Conservation (phyloP, 331 rosid genomes). For the Pyracantha coccinea region DNA sequence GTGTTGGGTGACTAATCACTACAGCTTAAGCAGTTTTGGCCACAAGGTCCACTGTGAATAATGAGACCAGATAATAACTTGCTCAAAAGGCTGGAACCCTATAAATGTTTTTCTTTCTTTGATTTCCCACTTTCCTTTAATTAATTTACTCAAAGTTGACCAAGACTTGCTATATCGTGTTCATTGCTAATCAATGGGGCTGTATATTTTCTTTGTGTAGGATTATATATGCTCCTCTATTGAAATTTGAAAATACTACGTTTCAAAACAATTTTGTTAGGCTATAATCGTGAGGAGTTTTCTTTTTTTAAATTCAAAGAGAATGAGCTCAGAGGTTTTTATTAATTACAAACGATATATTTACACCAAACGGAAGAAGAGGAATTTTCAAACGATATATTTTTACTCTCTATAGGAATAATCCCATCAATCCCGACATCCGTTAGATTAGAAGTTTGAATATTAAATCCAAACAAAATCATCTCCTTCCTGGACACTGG, state of each 20-base stretch:
- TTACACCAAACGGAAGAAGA: too few relatives aligned
- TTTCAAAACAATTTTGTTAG: too few relatives aligned
- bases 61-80: slow-evolving; percentile 3
- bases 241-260: background rate
- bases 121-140: background rate
- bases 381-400: too few relatives aligned
- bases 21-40: slow-evolving; percentile 15
- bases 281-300: too few relatives aligned
- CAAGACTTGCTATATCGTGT: slow-evolving; percentile 6
- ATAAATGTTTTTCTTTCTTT: background rate
- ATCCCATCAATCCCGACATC: too few relatives aligned
- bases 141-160: slow-evolving; percentile 7
- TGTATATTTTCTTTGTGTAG: background rate
- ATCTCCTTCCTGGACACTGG: too few relatives aligned
- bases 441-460: too few relatives aligned
- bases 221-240: background rate
- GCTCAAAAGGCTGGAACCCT: slow-evolving; percentile 13
- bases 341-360: too few relatives aligned
- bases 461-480: too few relatives aligned
- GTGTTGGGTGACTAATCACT: slow-evolving; percentile 21
- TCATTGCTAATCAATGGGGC: slow-evolving; percentile 18
- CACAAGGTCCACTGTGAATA: slow-evolving; percentile 15
- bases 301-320: too few relatives aligned
- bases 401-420: too few relatives aligned
- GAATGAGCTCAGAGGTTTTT: too few relatives aligned